These are phyloP conservation scores for Punica granatum DNA, from an alignment of 345 rosid species.

Conservation along the genomic window DNA sequence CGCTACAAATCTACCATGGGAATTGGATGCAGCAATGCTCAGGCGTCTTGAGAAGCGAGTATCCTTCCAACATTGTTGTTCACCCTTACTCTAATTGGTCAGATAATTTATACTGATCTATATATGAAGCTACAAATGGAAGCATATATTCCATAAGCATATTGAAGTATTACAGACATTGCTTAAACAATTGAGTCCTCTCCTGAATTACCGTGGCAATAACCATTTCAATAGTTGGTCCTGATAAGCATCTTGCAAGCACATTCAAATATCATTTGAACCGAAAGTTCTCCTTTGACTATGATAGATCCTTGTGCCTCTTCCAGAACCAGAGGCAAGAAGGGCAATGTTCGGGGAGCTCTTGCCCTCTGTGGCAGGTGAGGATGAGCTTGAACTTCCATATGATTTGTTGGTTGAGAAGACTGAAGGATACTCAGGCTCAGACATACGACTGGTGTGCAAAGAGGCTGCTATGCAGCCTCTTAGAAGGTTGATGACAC, in stretches of 20 bases:
- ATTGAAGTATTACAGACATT: not conserved
- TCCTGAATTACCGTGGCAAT: not conserved
- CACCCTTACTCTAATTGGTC: not conserved
- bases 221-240: no score
- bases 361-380: slow-evolving; percentile 40
- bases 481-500: slow-evolving; percentile 58
- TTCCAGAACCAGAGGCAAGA: slow-evolving; percentile 95
- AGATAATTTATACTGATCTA: not conserved
- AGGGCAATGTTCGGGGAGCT: slow-evolving; percentile 87
- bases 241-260: not conserved
- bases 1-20: slow-evolving; percentile 99
- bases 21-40: slow-evolving; percentile 95
- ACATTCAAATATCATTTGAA: not conserved
- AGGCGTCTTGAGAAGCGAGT: slow-evolving; percentile 96
- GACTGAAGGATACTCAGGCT: slow-evolving; percentile 84
- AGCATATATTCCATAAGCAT: not conserved
- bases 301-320: slow-evolving; percentile 83
- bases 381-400: slow-evolving; percentile 48
- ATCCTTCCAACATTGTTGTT: slow-evolving; percentile 37
- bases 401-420: slow-evolving; percentile 65
- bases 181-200: not conserved
- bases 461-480: slow-evolving; percentile 99
- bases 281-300: slow-evolving; percentile 27
- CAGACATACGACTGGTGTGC: slow-evolving; percentile 81
- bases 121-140: not conserved